Evolutionary conservation across 2,329 filamentous ascomycete species (phyloP).

Genomic region (Curvularia lunata): DNA sequence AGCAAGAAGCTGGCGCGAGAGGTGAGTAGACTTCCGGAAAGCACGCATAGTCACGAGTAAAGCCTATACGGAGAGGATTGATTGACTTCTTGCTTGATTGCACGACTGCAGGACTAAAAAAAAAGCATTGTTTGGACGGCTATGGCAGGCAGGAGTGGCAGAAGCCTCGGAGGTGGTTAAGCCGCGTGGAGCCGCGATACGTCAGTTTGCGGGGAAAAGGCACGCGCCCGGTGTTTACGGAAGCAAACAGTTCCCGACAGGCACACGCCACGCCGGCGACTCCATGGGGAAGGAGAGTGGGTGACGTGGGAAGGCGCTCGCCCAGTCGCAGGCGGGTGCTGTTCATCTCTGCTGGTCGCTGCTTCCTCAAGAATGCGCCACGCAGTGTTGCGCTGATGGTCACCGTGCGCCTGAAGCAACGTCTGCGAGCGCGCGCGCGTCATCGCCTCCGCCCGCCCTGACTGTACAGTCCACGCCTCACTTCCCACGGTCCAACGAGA

Average conservation of each 20-base stretch:
- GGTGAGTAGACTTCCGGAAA: conserved; percentile 40
- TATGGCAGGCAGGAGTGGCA: conserved; percentile 17
- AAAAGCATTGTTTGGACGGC: conserved; percentile 23
- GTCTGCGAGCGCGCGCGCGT: conserved; percentile 14
- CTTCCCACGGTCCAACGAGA: background rate
- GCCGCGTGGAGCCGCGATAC: conserved; percentile 33
- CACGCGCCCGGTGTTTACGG: conserved; percentile 24
- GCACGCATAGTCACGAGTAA: conserved; percentile 43
- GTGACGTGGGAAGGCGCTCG: background rate
- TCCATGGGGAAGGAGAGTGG: conserved; percentile 13
- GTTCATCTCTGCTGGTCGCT: conserved; percentile 1
- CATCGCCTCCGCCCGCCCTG: conserved; percentile 7
- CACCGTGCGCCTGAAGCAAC: conserved; percentile 15
- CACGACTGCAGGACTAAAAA: conserved; percentile 25
- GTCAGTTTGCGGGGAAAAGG: conserved; percentile 27
- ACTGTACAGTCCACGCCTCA: conserved; percentile 5
- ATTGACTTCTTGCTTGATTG: conserved; percentile 2
- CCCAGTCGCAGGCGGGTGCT: conserved; percentile 2
- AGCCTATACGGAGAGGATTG: conserved; percentile 10
- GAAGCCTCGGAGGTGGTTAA: conserved; percentile 36
- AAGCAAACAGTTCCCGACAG: conserved; percentile 15
- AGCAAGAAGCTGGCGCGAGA: conserved; percentile 46
- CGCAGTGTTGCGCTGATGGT: conserved; percentile 12
- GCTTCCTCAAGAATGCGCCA: conserved; percentile 7
- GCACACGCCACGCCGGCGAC: conserved; percentile 1